phyloP scores from a whole-genome alignment of 2,329 filamentous ascomycete species.

The Aspergillus bombycis region DNA sequence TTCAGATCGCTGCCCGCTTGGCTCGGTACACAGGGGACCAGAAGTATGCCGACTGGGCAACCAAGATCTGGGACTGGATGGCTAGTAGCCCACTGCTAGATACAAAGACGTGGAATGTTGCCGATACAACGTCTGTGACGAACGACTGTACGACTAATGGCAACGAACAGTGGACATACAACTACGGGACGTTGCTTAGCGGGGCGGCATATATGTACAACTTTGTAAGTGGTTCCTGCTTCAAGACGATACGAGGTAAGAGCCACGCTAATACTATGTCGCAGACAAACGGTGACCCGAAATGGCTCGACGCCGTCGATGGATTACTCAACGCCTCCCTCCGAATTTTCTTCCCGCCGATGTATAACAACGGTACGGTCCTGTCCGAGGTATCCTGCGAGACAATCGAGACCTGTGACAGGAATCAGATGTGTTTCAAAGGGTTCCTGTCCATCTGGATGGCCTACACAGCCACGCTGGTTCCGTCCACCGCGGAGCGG shows the following conservation, averaged over 20 bases:
- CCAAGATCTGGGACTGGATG: constrained; percentile 62
- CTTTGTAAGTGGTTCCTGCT: constrained; percentile 35
- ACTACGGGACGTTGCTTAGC: constrained; percentile 55
- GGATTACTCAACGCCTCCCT: constrained; percentile 60
- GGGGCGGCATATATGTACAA: constrained; percentile 60
- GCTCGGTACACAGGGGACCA: constrained; percentile 19
- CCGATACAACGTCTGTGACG: constrained; percentile 54
- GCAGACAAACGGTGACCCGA: constrained; percentile 33
- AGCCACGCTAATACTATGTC: neutral
- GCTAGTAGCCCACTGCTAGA: constrained; percentile 46
- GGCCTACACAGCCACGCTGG: constrained; percentile 57
- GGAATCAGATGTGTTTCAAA: constrained; percentile 65
- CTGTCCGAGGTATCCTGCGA: constrained; percentile 64
- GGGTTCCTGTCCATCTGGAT: constrained; percentile 63
- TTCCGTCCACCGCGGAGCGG: constrained; percentile 54
- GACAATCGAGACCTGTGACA: constrained; percentile 53
- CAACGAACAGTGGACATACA: constrained; percentile 58
- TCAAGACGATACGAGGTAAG: neutral
- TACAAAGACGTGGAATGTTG: constrained; percentile 49
- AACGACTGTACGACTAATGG: constrained; percentile 54
- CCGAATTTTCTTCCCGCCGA: constrained; percentile 53
- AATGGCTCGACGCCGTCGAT: constrained; percentile 56
- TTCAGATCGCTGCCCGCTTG: constrained; percentile 19
- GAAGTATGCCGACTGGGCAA: constrained; percentile 61
- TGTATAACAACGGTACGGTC: constrained; percentile 40